phyloP scores from a whole-genome alignment of 2,329 filamentous ascomycete genomes.

The Lachnellula suecica region DNA sequence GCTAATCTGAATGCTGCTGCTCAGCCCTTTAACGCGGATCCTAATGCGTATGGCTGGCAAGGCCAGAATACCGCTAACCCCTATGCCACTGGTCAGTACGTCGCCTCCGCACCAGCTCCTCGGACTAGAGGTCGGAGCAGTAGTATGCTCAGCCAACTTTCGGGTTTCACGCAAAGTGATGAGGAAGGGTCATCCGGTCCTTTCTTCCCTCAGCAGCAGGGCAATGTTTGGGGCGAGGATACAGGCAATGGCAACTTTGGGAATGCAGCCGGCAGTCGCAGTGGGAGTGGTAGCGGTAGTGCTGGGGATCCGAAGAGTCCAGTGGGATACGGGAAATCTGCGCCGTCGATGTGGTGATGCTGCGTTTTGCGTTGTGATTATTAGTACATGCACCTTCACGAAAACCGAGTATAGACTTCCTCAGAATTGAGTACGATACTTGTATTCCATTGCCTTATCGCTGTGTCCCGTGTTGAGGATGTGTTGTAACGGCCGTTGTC shows the following conservation, averaged over 20 bases:
- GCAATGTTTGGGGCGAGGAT: constrained; percentile 17
- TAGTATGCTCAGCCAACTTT: constrained; percentile 66
- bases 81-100: constrained; percentile 5
- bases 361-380: not conserved
- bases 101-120: constrained; percentile 11
- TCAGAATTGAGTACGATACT: constrained; percentile 1
- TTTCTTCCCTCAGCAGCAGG: constrained; percentile 4
- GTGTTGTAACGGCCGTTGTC: too few species aligned
- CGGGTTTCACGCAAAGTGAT: constrained; percentile 64
- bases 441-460: too few species aligned
- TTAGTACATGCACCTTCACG: not conserved
- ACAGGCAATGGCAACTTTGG: constrained; percentile 21
- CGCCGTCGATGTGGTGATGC: constrained; percentile 4
- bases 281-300: constrained; percentile 44
- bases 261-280: constrained; percentile 23
- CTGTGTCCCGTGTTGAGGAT: too few species aligned
- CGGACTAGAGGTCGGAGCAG: constrained; percentile 55
- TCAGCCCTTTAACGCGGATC: constrained; percentile 1
- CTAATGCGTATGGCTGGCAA: too few species aligned
- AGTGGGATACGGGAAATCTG: constrained; percentile 14
- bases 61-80: constrained; percentile 16
- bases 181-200: constrained; percentile 38
- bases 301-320: constrained; percentile 54
- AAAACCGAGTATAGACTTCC: not conserved
- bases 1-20: constrained; percentile 17